Evolutionary conservation across 345 rosid species (phyloP), one percentile per base, ranked within the genome.

Genomic region (Hibiscus mutabilis): DNA sequence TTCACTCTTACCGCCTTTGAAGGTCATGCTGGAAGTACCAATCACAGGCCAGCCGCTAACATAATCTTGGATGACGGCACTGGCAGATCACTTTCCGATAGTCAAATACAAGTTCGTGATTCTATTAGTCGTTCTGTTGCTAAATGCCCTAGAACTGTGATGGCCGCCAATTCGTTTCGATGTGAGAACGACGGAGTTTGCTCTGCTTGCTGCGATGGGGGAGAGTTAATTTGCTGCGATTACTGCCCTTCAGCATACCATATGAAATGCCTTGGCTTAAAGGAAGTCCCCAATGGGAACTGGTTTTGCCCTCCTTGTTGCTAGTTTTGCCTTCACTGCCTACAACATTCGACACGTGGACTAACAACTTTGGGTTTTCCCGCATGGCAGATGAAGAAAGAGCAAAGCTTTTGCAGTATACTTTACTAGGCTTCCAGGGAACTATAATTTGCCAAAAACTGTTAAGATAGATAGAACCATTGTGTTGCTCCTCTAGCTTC

Each of bases 271-370:
- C 73, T 90, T 5, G 87, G 87, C 22, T 52, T 90, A 40, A 25
- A 77, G 66, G 83, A 21, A 59, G 51, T 89, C 51, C 21, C 81
- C n/a, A 8, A 74, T 3, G 97, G 92, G n/a, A 81, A 86, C 10
- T 91, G 98, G 97, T 88, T 74, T 93, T 97, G n/a, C 58, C 89
- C 89, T 4, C 82, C 90, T 16, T 93, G 98, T 73, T 80, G 27
- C 27, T 25, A 2, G 37, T 33, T 33, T 33, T 33, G 37, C 37
- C 37, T 33, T 0, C 37, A 33, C 8, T 33, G 37, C 8, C 8
- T 33, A 33, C 37, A 0, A 33, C 37, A 33, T 33, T 33, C 8
- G 8, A 33, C 37, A 33, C 8, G 8, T 33, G 37, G 37, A 6
- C 37, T 33, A 33, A 5, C 8, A 33, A 33, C 1, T 33, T 33